A percentile compares a stretch with the other conserved stretches of the same genome.
Conservation (phyloP, 768 basidiomycete genomes). For the Mycena leptocephala region DNA sequence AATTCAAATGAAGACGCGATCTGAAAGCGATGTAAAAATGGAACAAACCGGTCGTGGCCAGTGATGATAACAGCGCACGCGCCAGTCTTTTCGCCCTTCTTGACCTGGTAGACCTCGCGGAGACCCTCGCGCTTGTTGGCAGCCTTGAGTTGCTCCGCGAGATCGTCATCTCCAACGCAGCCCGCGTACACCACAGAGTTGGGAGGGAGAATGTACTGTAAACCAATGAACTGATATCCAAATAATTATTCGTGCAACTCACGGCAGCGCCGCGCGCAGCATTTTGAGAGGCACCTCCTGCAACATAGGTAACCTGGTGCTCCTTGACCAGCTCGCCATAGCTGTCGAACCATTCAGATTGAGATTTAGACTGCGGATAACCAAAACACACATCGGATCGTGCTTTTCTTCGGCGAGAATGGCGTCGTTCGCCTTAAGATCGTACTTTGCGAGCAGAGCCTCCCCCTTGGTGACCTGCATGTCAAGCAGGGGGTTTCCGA, state of each 20-base stretch:
- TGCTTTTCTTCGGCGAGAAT: constrained; percentile 95
- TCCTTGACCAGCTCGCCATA: constrained; percentile 91
- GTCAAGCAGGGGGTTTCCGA: constrained; percentile 98
- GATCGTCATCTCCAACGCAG: constrained; percentile 93
- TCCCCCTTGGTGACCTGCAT: constrained; percentile 94
- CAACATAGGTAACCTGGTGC: constrained; percentile 89
- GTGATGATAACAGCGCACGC: constrained; percentile 98
- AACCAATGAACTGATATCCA: constrained; percentile 13
- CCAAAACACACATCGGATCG: constrained; percentile 77
- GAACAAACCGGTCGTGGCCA: constrained; percentile 89
- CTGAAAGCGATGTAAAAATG: background rate
- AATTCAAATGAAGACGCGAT: background rate
- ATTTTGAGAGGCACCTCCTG: constrained; percentile 98
- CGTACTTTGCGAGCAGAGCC: constrained; percentile 89
- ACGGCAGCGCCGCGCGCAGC: constrained; percentile 97
- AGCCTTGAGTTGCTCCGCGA: constrained; percentile 88
- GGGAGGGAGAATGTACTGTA: constrained; percentile 91
- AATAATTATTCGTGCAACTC: constrained; percentile 47
- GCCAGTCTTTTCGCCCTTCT: constrained; percentile 90
- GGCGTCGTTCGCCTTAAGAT: constrained; percentile 94
- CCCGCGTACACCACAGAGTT: constrained; percentile 95
- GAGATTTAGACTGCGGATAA: background rate
- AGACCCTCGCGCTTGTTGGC: constrained; percentile 96
- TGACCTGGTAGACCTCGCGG: constrained; percentile 90
- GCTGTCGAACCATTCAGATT: constrained; percentile 58